A percentile compares a stretch with the other conserved stretches of the same genome.
phyloP scores from a whole-genome alignment of 176 grass and related monocot species.

The Oryza longistaminata region DNA sequence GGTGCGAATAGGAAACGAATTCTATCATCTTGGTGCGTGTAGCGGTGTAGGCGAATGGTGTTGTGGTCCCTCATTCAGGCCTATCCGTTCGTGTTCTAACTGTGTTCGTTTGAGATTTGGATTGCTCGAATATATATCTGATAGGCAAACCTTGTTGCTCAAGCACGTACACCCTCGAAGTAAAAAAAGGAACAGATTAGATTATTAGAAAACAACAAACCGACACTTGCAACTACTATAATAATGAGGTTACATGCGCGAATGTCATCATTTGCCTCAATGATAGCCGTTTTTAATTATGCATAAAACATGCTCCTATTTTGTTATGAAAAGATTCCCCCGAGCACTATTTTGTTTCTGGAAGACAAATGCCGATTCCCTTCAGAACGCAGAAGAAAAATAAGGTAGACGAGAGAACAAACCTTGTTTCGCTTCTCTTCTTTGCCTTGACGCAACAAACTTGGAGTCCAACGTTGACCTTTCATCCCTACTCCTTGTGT shows the following conservation, averaged over 20 bases:
- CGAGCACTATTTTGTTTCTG: conserved; percentile 6
- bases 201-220: not conserved
- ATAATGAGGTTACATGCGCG: not conserved
- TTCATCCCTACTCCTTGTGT: not conserved
- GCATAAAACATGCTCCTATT: not conserved
- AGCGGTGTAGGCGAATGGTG: not conserved
- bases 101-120: not conserved
- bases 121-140: not conserved
- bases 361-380: conserved; percentile 19
- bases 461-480: not conserved
- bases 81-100: not conserved
- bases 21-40: not conserved
- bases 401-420: not conserved
- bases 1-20: too few relatives aligned
- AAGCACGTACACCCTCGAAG: not conserved
- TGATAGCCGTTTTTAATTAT: not conserved
- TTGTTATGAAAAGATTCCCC: not conserved
- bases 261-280: not conserved
- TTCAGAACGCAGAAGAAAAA: not conserved
- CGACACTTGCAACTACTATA: not conserved
- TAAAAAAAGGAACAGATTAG: not conserved
- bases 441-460: not conserved
- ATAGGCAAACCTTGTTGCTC: not conserved
- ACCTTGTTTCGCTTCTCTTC: conserved; percentile 28
- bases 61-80: not conserved